Evolutionary conservation across 2,329 filamentous ascomycete species (phyloP).

Genomic region (Phaeosphaeriaceae sp.): DNA sequence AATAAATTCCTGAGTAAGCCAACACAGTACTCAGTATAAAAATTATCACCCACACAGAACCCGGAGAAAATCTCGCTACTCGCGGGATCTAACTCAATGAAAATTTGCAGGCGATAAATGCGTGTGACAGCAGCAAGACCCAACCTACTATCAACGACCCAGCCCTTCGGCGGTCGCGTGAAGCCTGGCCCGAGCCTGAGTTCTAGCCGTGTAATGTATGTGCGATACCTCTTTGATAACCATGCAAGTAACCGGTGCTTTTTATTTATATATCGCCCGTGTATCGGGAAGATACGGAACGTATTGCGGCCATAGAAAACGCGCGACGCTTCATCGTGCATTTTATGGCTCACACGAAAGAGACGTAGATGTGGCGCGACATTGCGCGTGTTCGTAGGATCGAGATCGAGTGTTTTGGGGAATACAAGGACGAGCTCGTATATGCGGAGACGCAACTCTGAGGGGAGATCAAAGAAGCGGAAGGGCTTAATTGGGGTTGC

Average conservation of each 20-base stretch:
- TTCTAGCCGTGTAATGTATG: slow-evolving; percentile 68
- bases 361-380: slow-evolving; percentile 67
- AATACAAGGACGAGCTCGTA: slow-evolving; percentile 57
- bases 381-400: slow-evolving; percentile 68
- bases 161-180: slow-evolving; percentile 71
- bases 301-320: slow-evolving; percentile 60
- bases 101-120: slow-evolving; percentile 67
- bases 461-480: slow-evolving; percentile 60
- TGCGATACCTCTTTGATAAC: slow-evolving; percentile 66
- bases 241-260: slow-evolving; percentile 74
- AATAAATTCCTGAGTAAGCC: slow-evolving; percentile 65
- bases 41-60: slow-evolving; percentile 69
- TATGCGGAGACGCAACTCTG: slow-evolving; percentile 60
- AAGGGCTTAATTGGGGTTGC: slow-evolving; percentile 42
- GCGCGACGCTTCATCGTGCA: slow-evolving; percentile 59
- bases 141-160: slow-evolving; percentile 70
- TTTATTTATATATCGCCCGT: slow-evolving; percentile 70
- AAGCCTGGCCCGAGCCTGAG: slow-evolving; percentile 76
- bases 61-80: slow-evolving; percentile 69
- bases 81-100: slow-evolving; percentile 74
- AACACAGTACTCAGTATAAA: slow-evolving; percentile 72
- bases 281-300: slow-evolving; percentile 61
- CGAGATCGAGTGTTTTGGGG: slow-evolving; percentile 68
- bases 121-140: slow-evolving; percentile 68
- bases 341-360: slow-evolving; percentile 65